phyloP scores from a whole-genome alignment of 1,139 yeast genomes.

The Meyerozyma athensensis region DNA sequence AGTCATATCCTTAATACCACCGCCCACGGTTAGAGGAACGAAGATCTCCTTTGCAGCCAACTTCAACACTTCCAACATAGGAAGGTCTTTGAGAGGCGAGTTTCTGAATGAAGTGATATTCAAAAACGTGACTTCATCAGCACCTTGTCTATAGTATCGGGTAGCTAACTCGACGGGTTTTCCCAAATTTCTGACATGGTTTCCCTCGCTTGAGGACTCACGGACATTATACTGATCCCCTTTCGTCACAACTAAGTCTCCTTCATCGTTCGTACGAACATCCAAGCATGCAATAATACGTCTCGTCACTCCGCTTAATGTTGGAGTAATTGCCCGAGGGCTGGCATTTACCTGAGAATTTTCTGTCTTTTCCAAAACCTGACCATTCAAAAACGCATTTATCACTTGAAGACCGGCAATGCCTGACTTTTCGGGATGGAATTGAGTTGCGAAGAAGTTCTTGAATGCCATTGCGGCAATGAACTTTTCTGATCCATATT shows the following conservation, averaged over 20 bases:
- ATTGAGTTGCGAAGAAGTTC: conserved; percentile 90
- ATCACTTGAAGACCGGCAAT: conserved; percentile 77
- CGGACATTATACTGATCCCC: conserved; percentile 98
- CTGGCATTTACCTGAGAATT: conserved; percentile 16
- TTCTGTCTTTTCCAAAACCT: conserved; percentile 22
- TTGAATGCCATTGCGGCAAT: conserved; percentile 77
- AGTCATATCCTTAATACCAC: conserved; percentile 86
- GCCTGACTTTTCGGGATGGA: conserved; percentile 97
- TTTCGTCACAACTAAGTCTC: conserved; percentile 94
- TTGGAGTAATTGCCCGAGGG: conserved; percentile 33
- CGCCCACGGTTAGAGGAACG: conserved; percentile 96
- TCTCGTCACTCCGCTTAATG: conserved; percentile 71
- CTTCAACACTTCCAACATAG: conserved; percentile 86
- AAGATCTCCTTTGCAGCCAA: conserved; percentile 84
- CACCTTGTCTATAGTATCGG: conserved; percentile 86
- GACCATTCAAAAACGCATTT: conserved; percentile 61
- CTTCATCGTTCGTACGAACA: conserved; percentile 90
- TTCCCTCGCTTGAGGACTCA: conserved; percentile 41
- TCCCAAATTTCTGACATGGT: conserved; percentile 80
- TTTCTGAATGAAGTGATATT: conserved; percentile 94
- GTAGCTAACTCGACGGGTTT: conserved; percentile 94
- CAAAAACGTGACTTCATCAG: conserved; percentile 91
- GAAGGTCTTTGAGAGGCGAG: conserved; percentile 86
- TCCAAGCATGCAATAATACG: conserved; percentile 94
- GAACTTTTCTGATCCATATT: conserved; percentile 75